These are phyloP conservation scores for Aureobasidium vineae DNA, from an alignment of 2,329 filamentous ascomycete species.

Conservation along the genomic window DNA sequence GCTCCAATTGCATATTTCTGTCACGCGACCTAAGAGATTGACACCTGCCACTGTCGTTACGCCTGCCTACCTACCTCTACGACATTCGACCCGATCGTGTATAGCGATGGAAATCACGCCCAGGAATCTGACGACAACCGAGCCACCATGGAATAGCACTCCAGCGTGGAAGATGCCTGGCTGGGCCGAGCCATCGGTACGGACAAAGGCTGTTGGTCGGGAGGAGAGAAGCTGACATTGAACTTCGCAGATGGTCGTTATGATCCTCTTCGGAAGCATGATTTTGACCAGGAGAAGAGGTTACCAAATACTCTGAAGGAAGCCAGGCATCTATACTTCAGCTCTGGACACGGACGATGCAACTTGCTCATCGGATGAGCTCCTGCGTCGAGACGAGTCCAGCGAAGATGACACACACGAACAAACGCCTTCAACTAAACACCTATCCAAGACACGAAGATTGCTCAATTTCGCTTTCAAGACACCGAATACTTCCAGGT, in stretches of 20 bases:
- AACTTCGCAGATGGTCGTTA: slow-evolving; percentile 48
- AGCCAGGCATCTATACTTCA: slow-evolving; percentile 34
- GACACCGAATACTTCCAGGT: slow-evolving; percentile 62
- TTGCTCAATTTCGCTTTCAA: slow-evolving; percentile 53
- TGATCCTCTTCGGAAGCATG: slow-evolving; percentile 51
- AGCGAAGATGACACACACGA: slow-evolving; percentile 41
- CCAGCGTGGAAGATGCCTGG: slow-evolving; percentile 46
- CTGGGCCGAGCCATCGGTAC: slow-evolving; percentile 44
- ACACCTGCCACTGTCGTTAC: not conserved
- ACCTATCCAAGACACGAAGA: slow-evolving; percentile 51
- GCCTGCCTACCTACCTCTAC: no score
- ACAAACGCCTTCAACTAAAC: slow-evolving; percentile 39
- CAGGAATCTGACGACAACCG: slow-evolving; percentile 27
- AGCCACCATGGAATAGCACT: slow-evolving; percentile 42
- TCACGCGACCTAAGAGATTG: not conserved
- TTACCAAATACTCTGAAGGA: slow-evolving; percentile 44
- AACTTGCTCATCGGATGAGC: slow-evolving; percentile 42
- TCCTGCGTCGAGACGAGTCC: slow-evolving; percentile 41
- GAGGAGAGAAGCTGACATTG: not conserved
- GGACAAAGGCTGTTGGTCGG: not conserved
- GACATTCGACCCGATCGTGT: not conserved
- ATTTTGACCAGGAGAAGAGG: slow-evolving; percentile 49
- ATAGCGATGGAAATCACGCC: not conserved
- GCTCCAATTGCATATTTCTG: not conserved
- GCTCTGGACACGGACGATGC: slow-evolving; percentile 40